Percentiles rank a stretch among this genome's conserved stretches.
phyloP scores from a whole-genome alignment of 129 eudicot species.

The Centella asiatica region DNA sequence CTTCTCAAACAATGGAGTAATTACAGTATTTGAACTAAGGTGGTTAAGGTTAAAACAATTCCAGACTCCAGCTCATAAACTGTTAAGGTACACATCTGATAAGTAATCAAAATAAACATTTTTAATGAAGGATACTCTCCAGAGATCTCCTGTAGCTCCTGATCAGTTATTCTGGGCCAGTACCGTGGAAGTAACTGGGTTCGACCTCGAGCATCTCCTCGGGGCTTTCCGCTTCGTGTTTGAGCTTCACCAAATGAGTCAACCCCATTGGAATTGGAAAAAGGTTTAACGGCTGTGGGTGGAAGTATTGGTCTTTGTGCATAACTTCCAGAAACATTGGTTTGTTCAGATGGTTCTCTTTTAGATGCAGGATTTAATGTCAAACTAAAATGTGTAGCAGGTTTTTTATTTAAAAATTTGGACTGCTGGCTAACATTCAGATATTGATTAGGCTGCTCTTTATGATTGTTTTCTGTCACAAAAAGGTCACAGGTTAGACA shows the following conservation, averaged over 20 bases:
- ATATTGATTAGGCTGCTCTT: slow-evolving; percentile 28
- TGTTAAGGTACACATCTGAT: neutral
- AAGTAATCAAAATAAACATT: neutral
- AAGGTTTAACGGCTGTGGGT: slow-evolving; percentile 24
- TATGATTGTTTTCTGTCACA: slow-evolving; percentile 41
- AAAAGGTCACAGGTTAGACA: slow-evolving; percentile 2
- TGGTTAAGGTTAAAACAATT: slow-evolving; percentile 26
- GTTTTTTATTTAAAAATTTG: slow-evolving; percentile 20
- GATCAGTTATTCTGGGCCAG: slow-evolving; percentile 51
- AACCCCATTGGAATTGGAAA: slow-evolving; percentile 24
- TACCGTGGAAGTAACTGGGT: slow-evolving; percentile 43
- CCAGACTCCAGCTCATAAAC: neutral
- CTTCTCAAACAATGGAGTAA: slow-evolving; percentile 85
- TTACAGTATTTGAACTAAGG: slow-evolving; percentile 51
- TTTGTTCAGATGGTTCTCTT: slow-evolving; percentile 24
- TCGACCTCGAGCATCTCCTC: slow-evolving; percentile 33
- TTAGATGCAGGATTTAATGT: slow-evolving; percentile 26
- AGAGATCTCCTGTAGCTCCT: slow-evolving; percentile 59
- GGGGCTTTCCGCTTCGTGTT: slow-evolving; percentile 27
- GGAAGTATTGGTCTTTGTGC: slow-evolving; percentile 21
- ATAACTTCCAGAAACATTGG: slow-evolving; percentile 26
- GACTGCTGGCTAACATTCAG: slow-evolving; percentile 27
- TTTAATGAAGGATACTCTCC: slow-evolving; percentile 54
- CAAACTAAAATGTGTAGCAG: slow-evolving; percentile 25
- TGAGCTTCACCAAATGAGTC: slow-evolving; percentile 40